Evolutionary conservation across 2,329 filamentous ascomycete species (phyloP).

Genomic region (Podosphaera fusca): DNA sequence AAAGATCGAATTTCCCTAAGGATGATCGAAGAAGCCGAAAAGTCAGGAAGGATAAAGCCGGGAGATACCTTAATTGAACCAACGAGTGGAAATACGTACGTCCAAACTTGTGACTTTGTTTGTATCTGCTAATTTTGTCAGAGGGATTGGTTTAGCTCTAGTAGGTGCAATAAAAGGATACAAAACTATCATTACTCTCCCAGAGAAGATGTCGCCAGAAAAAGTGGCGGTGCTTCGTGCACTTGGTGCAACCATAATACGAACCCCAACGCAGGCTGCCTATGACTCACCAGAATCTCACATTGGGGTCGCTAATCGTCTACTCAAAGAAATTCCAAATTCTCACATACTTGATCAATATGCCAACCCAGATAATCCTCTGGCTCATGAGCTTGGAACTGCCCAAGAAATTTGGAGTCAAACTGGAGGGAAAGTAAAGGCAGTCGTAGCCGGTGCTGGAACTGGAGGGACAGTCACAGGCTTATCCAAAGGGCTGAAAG

Average conservation of each 20-base stretch:
- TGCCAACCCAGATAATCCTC: conserved; percentile 70
- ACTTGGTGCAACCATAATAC: conserved; percentile 88
- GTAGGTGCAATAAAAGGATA: conserved; percentile 93
- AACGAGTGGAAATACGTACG: conserved; percentile 75
- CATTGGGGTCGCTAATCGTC: conserved; percentile 73
- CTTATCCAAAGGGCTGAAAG: conserved; percentile 60
- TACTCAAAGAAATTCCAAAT: conserved; percentile 90
- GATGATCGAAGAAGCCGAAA: conserved; percentile 94
- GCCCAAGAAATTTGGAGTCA: conserved; percentile 93
- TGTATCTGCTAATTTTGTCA: conserved; percentile 17
- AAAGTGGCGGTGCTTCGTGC: conserved; percentile 90
- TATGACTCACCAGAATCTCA: conserved; percentile 90
- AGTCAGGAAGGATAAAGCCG: conserved; percentile 77
- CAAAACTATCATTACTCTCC: conserved; percentile 93
- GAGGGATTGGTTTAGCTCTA: conserved; percentile 77
- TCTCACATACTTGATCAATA: conserved; percentile 97
- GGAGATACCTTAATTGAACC: conserved; percentile 95
- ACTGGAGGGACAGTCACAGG: conserved; percentile 93
- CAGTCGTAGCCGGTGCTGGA: conserved; percentile 74
- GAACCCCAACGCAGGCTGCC: conserved; percentile 85
- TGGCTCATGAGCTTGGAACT: conserved; percentile 82
- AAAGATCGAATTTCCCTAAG: conserved; percentile 90
- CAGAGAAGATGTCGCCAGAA: conserved; percentile 98
- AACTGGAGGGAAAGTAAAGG: conserved; percentile 59
- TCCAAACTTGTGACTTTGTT: conserved; percentile 2